Evolutionary conservation across 2,329 filamentous ascomycete species (phyloP), one percentile per base, ranked within the genome.

Genomic region (Calycina marina): DNA sequence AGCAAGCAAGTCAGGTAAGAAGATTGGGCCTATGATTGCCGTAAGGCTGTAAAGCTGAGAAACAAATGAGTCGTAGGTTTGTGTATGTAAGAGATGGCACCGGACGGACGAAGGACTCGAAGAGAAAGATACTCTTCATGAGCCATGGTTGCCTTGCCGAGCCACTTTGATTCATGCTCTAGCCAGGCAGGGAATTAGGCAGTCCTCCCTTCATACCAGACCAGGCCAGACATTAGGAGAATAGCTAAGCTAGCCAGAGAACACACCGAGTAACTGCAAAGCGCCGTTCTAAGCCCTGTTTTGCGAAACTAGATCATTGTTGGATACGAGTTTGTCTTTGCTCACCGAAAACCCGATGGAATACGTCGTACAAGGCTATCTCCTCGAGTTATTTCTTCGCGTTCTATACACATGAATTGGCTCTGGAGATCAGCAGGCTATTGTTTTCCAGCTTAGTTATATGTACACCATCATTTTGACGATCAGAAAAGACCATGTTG

Each of bases 1-100:
- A 20, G 29, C 31, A 33, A 18, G 25, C 29, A 30, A 26, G 32
- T 32, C 27, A 38, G 35, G 35, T 32, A 35, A 17, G 24, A 27
- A n/a, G 20, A 22, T 22, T 22, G 20, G 20, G 20, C 20, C 8
- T 22, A 9, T 8, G n/a, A n/a, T 3, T 9, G 20, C 20, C n/a
- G 20, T n/a, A 22, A n/a, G 20, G 8, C n/a, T 9, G 8, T 2
- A 22, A 3, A n/a, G 20, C 20, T 22, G 20, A 22, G n/a, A 22
- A 22, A n/a, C n/a, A 22, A n/a, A n/a, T n/a, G n/a, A n/a, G n/a
- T n/a, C n/a, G 20, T 8, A 22, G 8, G 20, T 22, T 8, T 22
- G n/a, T 22, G n/a, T 9, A 22, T 8, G 2, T 9, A 22, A 9
- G 20, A 22, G n/a, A n/a, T 9, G 20, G 20, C 20, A 8, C n/a